These are phyloP conservation scores for Camelina laxa DNA, from an alignment of 345 rosid genomes.

Conservation along the genomic window DNA sequence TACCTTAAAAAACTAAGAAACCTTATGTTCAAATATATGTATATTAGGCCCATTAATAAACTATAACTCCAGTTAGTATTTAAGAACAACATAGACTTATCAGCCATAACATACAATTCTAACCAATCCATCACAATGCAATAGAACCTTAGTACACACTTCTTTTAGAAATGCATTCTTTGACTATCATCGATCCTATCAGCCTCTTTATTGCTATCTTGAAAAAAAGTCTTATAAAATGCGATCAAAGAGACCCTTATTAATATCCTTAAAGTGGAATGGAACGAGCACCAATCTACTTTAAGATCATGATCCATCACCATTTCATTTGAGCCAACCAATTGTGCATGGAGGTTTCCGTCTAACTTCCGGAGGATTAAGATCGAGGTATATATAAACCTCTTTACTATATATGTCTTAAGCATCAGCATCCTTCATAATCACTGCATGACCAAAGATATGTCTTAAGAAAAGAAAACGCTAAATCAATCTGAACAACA, in stretches of 20 bases:
- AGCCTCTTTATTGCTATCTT: constrained; percentile 1
- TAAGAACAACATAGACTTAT: neutral
- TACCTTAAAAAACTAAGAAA: too few species aligned
- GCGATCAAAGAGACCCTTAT: neutral
- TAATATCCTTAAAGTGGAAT: neutral
- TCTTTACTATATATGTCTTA: neutral
- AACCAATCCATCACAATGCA: neutral
- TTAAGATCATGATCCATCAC: neutral
- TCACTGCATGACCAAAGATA: neutral
- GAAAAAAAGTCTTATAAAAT: neutral
- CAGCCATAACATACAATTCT: neutral
- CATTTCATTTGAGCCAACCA: neutral
- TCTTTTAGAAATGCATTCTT: neutral
- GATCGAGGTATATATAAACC: neutral
- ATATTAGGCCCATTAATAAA: constrained; percentile 27
- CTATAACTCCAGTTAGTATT: neutral
- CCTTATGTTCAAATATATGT: neutral
- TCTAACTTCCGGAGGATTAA: neutral
- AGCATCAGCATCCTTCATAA: neutral
- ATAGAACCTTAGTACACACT: constrained; percentile 1
- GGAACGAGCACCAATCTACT: neutral
- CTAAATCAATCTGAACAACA: too few species aligned
- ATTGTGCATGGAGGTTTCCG: neutral
- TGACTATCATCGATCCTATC: neutral
- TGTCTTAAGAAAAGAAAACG: too few species aligned